Conservation (phyloP, 1,284 basidiomycete species). For the Cryptococcus sp. region DNA sequence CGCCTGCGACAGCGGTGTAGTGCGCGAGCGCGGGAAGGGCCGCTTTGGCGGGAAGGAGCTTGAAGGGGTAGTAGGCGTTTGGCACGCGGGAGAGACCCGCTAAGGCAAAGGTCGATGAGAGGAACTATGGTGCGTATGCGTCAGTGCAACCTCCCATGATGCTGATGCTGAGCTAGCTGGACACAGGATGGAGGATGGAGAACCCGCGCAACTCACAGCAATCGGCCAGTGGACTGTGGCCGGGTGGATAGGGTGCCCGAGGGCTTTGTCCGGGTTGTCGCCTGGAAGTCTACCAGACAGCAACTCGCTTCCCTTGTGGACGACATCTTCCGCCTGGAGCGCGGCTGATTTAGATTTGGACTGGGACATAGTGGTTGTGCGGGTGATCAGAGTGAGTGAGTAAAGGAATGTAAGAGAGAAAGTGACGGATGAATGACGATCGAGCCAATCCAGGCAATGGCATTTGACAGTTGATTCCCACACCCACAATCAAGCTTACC, state of each 20-base stretch:
- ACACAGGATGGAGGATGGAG: too few relatives aligned
- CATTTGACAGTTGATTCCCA: too few relatives aligned
- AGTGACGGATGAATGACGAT: too few relatives aligned
- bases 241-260: constrained; percentile 35
- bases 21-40: constrained; percentile 32
- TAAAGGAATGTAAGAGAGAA: not conserved
- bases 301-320: constrained; percentile 18
- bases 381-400: too few relatives aligned
- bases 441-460: too few relatives aligned
- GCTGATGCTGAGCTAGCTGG: not conserved
- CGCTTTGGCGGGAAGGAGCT: constrained; percentile 25
- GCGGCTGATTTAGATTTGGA: not conserved
- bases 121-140: constrained; percentile 17
- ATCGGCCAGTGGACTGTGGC: constrained; percentile 36
- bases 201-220: constrained; percentile 18
- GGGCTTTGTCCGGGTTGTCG: constrained; percentile 12
- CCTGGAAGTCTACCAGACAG: constrained; percentile 22
- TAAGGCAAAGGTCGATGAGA: constrained; percentile 32
- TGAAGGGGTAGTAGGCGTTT: constrained; percentile 17
- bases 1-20: constrained; percentile 37
- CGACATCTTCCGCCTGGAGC: constrained; percentile 18
- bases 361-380: not conserved
- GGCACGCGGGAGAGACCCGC: constrained; percentile 33
- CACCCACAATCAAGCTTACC: too few relatives aligned
- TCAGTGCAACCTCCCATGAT: not conserved